A percentile compares a stretch with the other conserved stretches of the same genome.
phyloP scores from a whole-genome alignment of 331 rosid genomes.

The Malus hybrid region DNA sequence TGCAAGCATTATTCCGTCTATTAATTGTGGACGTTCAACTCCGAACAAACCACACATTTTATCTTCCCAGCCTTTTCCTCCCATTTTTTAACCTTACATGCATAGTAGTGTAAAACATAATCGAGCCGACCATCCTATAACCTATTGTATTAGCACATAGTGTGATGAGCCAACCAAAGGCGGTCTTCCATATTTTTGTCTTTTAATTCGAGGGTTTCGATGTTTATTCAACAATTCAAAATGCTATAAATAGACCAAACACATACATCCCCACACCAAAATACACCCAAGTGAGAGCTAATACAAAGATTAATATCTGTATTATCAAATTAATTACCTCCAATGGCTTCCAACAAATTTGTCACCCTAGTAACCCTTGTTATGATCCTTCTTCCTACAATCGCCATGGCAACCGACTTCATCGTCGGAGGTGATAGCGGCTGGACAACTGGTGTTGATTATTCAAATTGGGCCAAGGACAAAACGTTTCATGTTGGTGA shows the following conservation, averaged over 20 bases:
- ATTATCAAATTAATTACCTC: neutral
- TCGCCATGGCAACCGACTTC: conserved; percentile 34
- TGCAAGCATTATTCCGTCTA: too few relatives aligned
- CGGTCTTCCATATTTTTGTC: neutral
- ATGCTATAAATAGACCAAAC: neutral
- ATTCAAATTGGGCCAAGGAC: conserved; percentile 37
- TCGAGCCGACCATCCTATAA: neutral
- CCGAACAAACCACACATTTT: neutral
- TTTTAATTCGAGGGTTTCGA: neutral
- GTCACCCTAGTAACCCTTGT: conserved; percentile 20
- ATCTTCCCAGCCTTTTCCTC: neutral
- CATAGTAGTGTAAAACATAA: neutral
- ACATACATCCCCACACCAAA: neutral
- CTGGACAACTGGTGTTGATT: conserved; percentile 33
- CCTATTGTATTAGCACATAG: neutral
- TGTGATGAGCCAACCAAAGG: neutral
- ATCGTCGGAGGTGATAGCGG: conserved; percentile 46
- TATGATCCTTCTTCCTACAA: conserved; percentile 31
- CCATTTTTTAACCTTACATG: neutral
- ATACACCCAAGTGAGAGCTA: neutral
- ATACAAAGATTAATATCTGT: neutral
- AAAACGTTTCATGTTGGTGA: conserved; percentile 53
- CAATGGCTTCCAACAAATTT: neutral
- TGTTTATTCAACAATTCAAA: neutral
- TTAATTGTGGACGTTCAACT: too few relatives aligned